Percentiles rank a stretch among this genome's conserved stretches.
Evolutionary conservation across 495 filamentous ascomycete genomes (phyloP).

Genomic region (Hypoxylon trugodes): DNA sequence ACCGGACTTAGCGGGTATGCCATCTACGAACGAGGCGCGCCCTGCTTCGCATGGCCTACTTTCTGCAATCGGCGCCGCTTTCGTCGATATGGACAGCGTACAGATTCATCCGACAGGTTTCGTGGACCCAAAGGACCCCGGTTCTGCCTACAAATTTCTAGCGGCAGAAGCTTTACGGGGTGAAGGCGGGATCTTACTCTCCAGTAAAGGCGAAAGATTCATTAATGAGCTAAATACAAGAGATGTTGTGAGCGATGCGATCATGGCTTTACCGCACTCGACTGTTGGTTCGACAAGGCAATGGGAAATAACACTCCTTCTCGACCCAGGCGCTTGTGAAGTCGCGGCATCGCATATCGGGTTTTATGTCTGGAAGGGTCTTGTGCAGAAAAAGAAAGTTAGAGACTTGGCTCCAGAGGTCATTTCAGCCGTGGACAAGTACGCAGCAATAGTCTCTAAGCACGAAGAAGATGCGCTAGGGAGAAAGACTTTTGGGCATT

Average conservation of each 20-base stretch:
- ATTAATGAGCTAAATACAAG: slow-evolving; percentile 66
- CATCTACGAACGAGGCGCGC: slow-evolving; percentile 66
- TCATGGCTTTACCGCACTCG: slow-evolving; percentile 50
- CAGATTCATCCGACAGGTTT: slow-evolving; percentile 76
- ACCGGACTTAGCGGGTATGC: slow-evolving; percentile 63
- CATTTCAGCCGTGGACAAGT: slow-evolving; percentile 54
- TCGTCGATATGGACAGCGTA: slow-evolving; percentile 67
- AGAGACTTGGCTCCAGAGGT: slow-evolving; percentile 54
- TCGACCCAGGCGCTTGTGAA: slow-evolving; percentile 64
- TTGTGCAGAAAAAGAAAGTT: slow-evolving; percentile 61
- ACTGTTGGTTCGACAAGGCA: slow-evolving; percentile 43
- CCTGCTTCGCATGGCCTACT: slow-evolving; percentile 60
- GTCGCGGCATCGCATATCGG: slow-evolving; percentile 60
- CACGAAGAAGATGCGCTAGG: slow-evolving; percentile 50
- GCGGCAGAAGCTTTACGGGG: slow-evolving; percentile 67
- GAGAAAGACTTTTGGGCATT: slow-evolving; percentile 60
- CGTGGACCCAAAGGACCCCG: slow-evolving; percentile 65
- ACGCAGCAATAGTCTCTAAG: slow-evolving; percentile 50
- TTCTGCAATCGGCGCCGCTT: slow-evolving; percentile 53
- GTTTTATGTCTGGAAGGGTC: slow-evolving; percentile 67
- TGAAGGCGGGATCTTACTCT: slow-evolving; percentile 64
- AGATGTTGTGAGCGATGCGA: slow-evolving; percentile 58
- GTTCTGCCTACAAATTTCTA: slow-evolving; percentile 61
- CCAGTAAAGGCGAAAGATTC: slow-evolving; percentile 56
- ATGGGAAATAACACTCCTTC: slow-evolving; percentile 63